phyloP scores from a whole-genome alignment of 768 basidiomycete species.

The Crucibulum laeve region DNA sequence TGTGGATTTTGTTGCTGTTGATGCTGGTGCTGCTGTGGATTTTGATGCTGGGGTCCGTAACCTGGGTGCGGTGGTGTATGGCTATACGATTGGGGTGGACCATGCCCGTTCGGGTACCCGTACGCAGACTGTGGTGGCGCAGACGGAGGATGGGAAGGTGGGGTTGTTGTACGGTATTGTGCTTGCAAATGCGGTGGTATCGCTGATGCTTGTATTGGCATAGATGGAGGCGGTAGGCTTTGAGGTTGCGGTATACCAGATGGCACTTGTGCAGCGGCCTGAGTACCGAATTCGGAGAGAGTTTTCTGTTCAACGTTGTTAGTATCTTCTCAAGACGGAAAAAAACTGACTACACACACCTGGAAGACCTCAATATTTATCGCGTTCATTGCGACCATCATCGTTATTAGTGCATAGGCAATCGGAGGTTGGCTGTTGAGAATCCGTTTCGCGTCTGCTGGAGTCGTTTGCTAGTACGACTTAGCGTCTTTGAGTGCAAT shows the following conservation, averaged over 20 bases:
- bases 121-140: constrained; percentile 7
- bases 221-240: constrained; percentile 17
- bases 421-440: constrained; percentile 72
- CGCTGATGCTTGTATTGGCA: constrained; percentile 35
- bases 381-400: constrained; percentile 77
- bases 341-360: constrained; percentile 29
- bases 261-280: constrained; percentile 16
- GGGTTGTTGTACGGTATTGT: constrained; percentile 29
- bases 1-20: constrained; percentile 8
- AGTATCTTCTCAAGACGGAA: constrained; percentile 1
- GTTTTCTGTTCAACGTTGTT: constrained; percentile 44
- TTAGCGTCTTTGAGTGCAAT: neutral
- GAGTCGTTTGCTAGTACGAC: constrained; percentile 61
- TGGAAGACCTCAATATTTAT: constrained; percentile 74
- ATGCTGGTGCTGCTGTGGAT: constrained; percentile 7
- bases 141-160: constrained; percentile 20
- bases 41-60: constrained; percentile 16
- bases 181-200: constrained; percentile 42
- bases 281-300: constrained; percentile 46
- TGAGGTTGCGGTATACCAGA: constrained; percentile 12
- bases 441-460: constrained; percentile 62
- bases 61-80: constrained; percentile 4
- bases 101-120: constrained; percentile 1
- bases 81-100: no score
- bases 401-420: constrained; percentile 68